Conservation (phyloP, 2,329 filamentous ascomycete genomes). For the Pseudopyricularia cyperi region DNA sequence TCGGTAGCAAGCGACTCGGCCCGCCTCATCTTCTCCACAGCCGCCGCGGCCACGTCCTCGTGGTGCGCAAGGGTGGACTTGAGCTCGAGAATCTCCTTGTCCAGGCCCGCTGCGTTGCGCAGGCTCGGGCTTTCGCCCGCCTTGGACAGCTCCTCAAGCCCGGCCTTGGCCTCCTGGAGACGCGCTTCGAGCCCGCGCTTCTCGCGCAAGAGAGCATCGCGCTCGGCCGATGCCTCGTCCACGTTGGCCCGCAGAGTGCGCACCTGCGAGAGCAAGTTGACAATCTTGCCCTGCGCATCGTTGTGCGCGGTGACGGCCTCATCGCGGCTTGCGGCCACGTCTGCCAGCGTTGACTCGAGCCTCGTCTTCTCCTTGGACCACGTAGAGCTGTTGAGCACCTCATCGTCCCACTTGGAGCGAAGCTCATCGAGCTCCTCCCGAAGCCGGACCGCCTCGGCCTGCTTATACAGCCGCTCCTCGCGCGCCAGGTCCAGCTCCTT, state of each 20-base stretch:
- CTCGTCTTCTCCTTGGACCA: slow-evolving; percentile 97
- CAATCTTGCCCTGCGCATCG: slow-evolving; percentile 86
- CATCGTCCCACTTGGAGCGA: slow-evolving; percentile 93
- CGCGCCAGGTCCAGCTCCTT: slow-evolving; percentile 89
- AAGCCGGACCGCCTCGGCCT: slow-evolving; percentile 73
- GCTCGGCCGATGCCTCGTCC: slow-evolving; percentile 75
- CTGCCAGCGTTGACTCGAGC: slow-evolving; percentile 77
- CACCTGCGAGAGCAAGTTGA: slow-evolving; percentile 80
- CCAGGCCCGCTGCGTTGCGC: slow-evolving; percentile 77
- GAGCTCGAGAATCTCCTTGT: slow-evolving; percentile 79
- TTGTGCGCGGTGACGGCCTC: slow-evolving; percentile 90
- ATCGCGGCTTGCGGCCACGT: slow-evolving; percentile 81
- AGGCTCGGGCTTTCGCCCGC: slow-evolving; percentile 77
- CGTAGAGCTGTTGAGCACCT: slow-evolving; percentile 92
- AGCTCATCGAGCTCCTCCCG: slow-evolving; percentile 95
- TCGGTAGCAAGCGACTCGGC: slow-evolving; percentile 79
- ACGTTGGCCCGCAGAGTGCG: slow-evolving; percentile 69
- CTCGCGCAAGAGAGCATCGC: slow-evolving; percentile 73
- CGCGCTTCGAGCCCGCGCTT: slow-evolving; percentile 81
- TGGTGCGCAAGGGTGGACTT: slow-evolving; percentile 83
- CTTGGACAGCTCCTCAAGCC: slow-evolving; percentile 75
- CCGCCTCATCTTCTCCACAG: slow-evolving; percentile 92
- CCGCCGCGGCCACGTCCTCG: slow-evolving; percentile 81
- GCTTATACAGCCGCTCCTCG: slow-evolving; percentile 75
- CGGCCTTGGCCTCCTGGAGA: slow-evolving; percentile 74